Evolutionary conservation across 208 protist genomes (phyloP).

Genomic region (Blastocrithidia nonstop): DNA sequence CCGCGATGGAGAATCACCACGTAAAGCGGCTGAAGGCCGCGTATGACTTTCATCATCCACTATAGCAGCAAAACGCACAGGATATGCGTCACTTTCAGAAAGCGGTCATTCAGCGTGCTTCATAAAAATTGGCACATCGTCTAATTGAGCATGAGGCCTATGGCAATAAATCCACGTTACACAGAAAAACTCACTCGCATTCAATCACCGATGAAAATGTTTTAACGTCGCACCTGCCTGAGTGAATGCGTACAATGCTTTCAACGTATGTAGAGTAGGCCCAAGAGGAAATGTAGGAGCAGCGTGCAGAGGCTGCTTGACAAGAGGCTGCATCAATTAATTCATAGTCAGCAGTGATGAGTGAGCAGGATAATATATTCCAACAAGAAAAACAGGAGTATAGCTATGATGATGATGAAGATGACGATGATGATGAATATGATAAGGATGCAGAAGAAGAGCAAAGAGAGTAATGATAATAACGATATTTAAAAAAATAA

Average conservation of each 20-base stretch:
- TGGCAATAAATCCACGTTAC: not conserved
- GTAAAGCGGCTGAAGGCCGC: constrained; percentile 24
- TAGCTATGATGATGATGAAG: constrained; percentile 1
- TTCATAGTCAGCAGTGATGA: constrained; percentile 6
- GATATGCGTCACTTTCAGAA: constrained; percentile 53
- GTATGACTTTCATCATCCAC: constrained; percentile 47
- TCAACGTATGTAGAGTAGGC: constrained; percentile 25
- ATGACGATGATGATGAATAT: constrained; percentile 1
- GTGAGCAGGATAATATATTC: constrained; percentile 9
- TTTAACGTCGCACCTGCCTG: constrained; percentile 6
- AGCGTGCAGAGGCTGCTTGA: constrained; percentile 7
- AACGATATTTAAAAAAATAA: too few relatives aligned
- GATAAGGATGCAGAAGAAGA: constrained; percentile 6
- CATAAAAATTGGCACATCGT: constrained; percentile 25
- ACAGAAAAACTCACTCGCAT: not conserved
- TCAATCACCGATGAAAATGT: not conserved
- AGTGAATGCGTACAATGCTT: constrained; percentile 38
- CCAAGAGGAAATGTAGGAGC: constrained; percentile 12
- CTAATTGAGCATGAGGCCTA: constrained; percentile 1
- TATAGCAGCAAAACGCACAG: constrained; percentile 31
- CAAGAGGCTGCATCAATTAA: constrained; percentile 7
- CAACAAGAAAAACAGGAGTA: too few relatives aligned
- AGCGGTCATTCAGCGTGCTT: constrained; percentile 33
- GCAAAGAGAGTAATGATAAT: not conserved
- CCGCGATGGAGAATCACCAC: constrained; percentile 79